Evolutionary conservation across 2,329 filamentous ascomycete genomes (phyloP).

Genomic region (Sporothrix curviconia): DNA sequence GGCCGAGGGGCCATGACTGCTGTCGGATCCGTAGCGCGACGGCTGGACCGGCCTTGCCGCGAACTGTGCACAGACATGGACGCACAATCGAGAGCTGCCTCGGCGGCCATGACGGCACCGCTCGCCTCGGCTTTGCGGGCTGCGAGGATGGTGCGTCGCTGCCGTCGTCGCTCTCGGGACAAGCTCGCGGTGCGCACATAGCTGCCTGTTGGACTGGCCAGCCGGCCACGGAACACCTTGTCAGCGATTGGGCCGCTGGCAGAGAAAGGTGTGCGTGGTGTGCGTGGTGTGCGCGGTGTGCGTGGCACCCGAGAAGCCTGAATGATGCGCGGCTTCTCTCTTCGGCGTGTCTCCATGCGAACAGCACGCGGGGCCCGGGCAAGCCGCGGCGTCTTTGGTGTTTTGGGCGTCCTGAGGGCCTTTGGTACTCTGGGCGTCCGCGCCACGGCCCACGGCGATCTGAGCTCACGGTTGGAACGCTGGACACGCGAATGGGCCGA

Average conservation of each 20-base stretch:
- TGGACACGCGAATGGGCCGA: background rate
- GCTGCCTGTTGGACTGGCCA: constrained; percentile 3
- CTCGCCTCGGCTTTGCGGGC: background rate
- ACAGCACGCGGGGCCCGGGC: background rate
- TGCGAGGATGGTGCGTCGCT: background rate
- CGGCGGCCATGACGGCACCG: background rate
- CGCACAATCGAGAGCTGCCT: background rate
- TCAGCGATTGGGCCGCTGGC: background rate
- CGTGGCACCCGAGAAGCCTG: background rate
- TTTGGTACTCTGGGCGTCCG: background rate
- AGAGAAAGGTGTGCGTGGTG: background rate
- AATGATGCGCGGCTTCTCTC: background rate
- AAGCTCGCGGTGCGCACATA: constrained; percentile 4
- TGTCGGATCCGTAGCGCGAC: background rate
- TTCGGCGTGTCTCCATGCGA: background rate
- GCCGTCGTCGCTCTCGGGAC: background rate
- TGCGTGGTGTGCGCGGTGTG: background rate
- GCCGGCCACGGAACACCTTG: background rate
- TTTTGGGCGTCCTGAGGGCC: background rate
- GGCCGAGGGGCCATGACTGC: too few relatives aligned
- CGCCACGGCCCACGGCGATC: background rate
- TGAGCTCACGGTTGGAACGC: background rate
- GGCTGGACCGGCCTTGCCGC: background rate
- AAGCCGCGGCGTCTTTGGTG: background rate
- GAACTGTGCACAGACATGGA: background rate